Evolutionary conservation across 805 yeast species (phyloP).

Genomic region (Hanseniaspora thailandica): DNA sequence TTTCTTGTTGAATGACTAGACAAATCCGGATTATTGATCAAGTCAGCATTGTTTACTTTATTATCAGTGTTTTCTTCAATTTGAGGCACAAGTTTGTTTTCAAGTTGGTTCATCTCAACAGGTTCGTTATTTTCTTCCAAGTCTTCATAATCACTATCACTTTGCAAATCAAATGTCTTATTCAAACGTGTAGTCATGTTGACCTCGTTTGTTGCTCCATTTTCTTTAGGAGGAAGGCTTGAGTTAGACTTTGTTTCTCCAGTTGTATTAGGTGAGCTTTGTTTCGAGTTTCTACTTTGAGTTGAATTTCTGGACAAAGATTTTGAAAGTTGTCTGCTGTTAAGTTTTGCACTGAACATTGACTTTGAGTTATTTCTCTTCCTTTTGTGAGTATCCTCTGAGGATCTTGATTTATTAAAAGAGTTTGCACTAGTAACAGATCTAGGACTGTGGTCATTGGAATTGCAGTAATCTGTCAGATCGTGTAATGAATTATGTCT

Average conservation of each 20-base stretch:
- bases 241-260: background rate
- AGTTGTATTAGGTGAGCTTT: background rate
- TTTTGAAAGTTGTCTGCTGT: constrained; percentile 10
- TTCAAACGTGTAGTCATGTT: constrained; percentile 5
- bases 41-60: background rate
- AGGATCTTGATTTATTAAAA: background rate
- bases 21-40: background rate
- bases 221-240: background rate
- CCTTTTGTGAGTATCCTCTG: constrained; percentile 17
- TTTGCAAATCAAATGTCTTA: constrained; percentile 16
- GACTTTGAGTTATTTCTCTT: constrained; percentile 20
- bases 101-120: constrained; percentile 17
- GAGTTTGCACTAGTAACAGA: background rate
- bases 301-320: constrained; percentile 7
- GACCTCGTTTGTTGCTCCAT: background rate
- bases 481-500: constrained; percentile 1
- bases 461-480: background rate
- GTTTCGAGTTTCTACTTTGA: constrained; percentile 2
- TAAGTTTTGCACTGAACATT: constrained; percentile 15
- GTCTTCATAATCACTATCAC: constrained; percentile 22
- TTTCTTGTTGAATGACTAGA: background rate
- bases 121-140: constrained; percentile 20
- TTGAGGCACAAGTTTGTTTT: constrained; percentile 18
- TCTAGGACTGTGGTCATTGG: constrained; percentile 1
- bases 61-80: background rate